Conservation (phyloP, 1,139 yeast species). For the Suhomyces terraborum region DNA sequence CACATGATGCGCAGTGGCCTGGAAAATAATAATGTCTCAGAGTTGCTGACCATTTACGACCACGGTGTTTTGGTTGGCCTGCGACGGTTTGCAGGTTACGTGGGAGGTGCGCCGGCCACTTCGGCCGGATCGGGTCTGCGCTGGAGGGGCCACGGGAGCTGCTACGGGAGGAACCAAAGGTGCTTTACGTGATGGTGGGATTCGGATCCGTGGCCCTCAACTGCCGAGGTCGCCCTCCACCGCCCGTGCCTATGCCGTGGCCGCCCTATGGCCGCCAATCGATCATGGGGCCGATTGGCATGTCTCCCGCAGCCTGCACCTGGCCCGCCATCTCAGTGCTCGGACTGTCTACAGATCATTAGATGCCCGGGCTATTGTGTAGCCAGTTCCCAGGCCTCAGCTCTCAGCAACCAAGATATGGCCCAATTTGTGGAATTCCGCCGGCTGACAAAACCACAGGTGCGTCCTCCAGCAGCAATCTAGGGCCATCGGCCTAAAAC, state of each 20-base stretch:
- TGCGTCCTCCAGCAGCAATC: too few relatives aligned
- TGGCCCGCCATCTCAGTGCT: not conserved
- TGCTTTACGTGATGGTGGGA: too few relatives aligned
- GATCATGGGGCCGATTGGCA: not conserved
- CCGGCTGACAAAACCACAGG: too few relatives aligned
- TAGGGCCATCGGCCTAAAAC: too few relatives aligned
- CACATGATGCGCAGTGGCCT: not conserved
- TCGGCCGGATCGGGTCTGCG: not conserved
- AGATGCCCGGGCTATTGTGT: not conserved
- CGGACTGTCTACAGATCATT: not conserved
- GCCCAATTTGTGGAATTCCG: not conserved
- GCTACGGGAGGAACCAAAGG: too few relatives aligned
- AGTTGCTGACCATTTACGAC: conserved; percentile 13
- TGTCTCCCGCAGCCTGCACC: not conserved
- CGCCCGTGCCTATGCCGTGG: too few relatives aligned
- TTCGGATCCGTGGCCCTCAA: too few relatives aligned
- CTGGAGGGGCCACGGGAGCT: too few relatives aligned
- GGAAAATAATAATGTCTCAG: conserved; percentile 10
- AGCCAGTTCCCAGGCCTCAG: too few relatives aligned
- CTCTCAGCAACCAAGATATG: not conserved
- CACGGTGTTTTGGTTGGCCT: not conserved
- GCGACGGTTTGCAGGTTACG: not conserved
- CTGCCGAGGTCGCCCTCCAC: too few relatives aligned
- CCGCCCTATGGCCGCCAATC: too few relatives aligned
- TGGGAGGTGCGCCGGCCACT: not conserved